A percentile compares a stretch with the other conserved stretches of the same genome.
phyloP scores from a whole-genome alignment of 148 eudicot species.

The Gaultheria prostrata region DNA sequence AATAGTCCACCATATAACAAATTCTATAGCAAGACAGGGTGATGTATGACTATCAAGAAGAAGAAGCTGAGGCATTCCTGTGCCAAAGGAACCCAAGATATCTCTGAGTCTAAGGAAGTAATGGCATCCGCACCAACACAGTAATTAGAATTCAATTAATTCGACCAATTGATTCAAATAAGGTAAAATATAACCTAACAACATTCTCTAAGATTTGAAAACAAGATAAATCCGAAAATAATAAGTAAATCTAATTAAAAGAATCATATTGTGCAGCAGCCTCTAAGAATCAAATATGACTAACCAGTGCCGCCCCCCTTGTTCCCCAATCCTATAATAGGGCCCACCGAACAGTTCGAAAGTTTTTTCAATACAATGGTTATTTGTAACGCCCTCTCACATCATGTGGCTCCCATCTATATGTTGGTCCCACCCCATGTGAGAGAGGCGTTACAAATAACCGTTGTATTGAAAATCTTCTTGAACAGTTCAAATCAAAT shows the following conservation, averaged over 20 bases:
- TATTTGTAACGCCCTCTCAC: too few species aligned
- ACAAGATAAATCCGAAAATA: not conserved
- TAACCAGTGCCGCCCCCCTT: too few species aligned
- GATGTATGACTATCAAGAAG: not conserved
- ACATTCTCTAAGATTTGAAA: not conserved
- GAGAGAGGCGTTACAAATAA: too few species aligned
- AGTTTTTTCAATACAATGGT: too few species aligned
- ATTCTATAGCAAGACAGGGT: not conserved
- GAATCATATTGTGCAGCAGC: not conserved
- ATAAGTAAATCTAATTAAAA: not conserved
- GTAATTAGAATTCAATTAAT: not conserved
- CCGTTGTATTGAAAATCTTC: too few species aligned
- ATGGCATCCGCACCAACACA: not conserved
- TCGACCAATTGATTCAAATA: not conserved
- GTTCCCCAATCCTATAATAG: not conserved
- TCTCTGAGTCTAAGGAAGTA: not conserved
- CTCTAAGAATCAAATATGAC: not conserved
- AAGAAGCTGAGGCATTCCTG: not conserved
- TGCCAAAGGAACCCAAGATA: not conserved
- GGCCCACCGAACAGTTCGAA: not conserved
- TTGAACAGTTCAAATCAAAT: not conserved
- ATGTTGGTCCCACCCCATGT: too few species aligned
- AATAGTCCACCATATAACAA: constrained; percentile 1
- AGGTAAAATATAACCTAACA: not conserved
- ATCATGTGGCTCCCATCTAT: too few species aligned